phyloP scores from a whole-genome alignment of 352 stramenopile genomes.

The Phytophthora crassamura region DNA sequence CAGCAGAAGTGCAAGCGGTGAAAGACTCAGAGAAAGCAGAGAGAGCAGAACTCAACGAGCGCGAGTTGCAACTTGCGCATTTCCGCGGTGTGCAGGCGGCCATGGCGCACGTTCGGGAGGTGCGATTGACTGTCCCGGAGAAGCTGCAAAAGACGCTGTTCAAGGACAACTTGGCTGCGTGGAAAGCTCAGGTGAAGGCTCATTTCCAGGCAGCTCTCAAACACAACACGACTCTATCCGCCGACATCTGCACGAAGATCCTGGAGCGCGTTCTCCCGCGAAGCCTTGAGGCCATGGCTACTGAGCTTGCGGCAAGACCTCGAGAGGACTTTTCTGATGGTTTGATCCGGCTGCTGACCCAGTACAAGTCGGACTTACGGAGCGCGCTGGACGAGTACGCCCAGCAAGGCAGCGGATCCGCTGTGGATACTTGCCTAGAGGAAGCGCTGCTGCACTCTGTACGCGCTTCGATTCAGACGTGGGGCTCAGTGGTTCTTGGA shows the following conservation, averaged over 20 bases:
- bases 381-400: slow-evolving; percentile 52
- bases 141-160: slow-evolving; percentile 41
- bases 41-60: slow-evolving; percentile 1
- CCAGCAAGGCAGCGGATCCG: slow-evolving; percentile 31
- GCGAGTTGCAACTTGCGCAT: slow-evolving; percentile 40
- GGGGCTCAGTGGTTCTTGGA: slow-evolving; percentile 49
- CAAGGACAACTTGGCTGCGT: slow-evolving; percentile 31
- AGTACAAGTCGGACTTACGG: slow-evolving; percentile 67
- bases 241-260: slow-evolving; percentile 25
- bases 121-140: slow-evolving; percentile 32
- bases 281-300: slow-evolving; percentile 47
- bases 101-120: slow-evolving; percentile 32
- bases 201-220: slow-evolving; percentile 25
- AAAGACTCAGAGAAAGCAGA: neutral
- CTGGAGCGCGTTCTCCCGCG: slow-evolving; percentile 42
- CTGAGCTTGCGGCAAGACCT: slow-evolving; percentile 40
- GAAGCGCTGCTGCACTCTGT: slow-evolving; percentile 46
- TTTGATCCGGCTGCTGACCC: slow-evolving; percentile 50
- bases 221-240: slow-evolving; percentile 21
- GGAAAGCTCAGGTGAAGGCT: slow-evolving; percentile 30
- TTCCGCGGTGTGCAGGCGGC: slow-evolving; percentile 36
- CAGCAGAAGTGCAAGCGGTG: slow-evolving; percentile 16
- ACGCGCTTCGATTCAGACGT: slow-evolving; percentile 53
- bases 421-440: slow-evolving; percentile 38
- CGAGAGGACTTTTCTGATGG: slow-evolving; percentile 63